Evolutionary conservation across 1,139 yeast genomes (phyloP).

Genomic region (Protomyces arabidopsidicola): DNA sequence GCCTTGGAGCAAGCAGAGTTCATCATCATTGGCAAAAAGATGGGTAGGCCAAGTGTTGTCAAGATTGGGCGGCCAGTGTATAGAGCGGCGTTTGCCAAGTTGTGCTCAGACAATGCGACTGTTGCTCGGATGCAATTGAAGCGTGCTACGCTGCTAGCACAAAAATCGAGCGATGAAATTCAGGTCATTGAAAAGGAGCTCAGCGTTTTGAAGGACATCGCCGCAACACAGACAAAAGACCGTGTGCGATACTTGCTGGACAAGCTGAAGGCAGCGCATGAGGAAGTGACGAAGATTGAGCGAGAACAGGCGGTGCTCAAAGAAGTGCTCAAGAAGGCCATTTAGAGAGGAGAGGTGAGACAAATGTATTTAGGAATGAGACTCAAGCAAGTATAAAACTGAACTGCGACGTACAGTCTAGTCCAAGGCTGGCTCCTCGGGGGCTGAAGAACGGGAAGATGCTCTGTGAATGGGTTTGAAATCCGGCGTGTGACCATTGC

Average conservation of each 20-base stretch:
- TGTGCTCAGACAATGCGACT: constrained; percentile 56
- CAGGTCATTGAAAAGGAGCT: constrained; percentile 27
- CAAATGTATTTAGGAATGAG: background rate
- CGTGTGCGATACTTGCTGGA: constrained; percentile 48
- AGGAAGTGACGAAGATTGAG: background rate
- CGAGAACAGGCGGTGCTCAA: background rate
- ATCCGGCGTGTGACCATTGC: background rate
- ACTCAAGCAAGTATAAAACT: too few relatives aligned
- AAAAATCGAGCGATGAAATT: background rate
- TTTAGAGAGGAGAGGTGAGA: background rate
- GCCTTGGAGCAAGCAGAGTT: constrained; percentile 74
- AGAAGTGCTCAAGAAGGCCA: background rate
- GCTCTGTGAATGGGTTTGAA: background rate
- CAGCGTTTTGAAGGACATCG: constrained; percentile 16
- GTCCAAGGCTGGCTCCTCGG: background rate
- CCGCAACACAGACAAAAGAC: constrained; percentile 1
- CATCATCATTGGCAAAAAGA: constrained; percentile 53
- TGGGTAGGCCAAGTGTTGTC: constrained; percentile 57
- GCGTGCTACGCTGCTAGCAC: constrained; percentile 9
- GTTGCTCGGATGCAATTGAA: constrained; percentile 58
- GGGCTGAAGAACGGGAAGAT: background rate
- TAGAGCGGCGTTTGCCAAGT: constrained; percentile 68
- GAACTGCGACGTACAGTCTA: background rate
- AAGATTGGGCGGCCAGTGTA: constrained; percentile 80
- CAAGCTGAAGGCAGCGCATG: constrained; percentile 44